phyloP scores from a whole-genome alignment of 2,329 filamentous ascomycete species.

The Phialocephala subalpina region DNA sequence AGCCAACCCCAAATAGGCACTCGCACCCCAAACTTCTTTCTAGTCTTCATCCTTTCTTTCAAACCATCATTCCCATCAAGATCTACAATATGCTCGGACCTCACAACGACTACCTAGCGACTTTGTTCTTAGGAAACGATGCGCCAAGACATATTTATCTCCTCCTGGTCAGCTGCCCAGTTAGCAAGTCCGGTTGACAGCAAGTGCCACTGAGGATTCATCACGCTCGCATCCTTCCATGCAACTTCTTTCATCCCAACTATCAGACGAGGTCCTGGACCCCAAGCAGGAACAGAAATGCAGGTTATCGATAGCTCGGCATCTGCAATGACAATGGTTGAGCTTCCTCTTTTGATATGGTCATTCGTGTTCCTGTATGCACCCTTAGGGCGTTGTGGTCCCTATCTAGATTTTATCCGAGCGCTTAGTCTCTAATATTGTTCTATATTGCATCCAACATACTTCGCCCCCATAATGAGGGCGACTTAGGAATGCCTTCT shows the following conservation, averaged over 20 bases:
- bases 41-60: background rate
- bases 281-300: background rate
- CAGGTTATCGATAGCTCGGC: background rate
- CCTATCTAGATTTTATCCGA: background rate
- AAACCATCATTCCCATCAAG: background rate
- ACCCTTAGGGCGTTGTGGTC: background rate
- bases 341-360: background rate
- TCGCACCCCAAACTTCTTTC: background rate
- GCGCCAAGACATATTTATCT: background rate
- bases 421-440: constrained; percentile 1
- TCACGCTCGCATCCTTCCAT: background rate
- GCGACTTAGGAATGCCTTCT: background rate
- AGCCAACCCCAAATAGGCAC: background rate
- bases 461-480: background rate
- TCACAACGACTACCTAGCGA: background rate
- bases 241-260: background rate
- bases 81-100: background rate
- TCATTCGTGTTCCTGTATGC: constrained; percentile 2
- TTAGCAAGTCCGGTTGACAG: background rate
- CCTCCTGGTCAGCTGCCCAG: background rate
- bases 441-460: background rate
- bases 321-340: background rate
- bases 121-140: background rate
- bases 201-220: background rate
- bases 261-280: constrained; percentile 1